A percentile compares a stretch with the other conserved stretches of the same genome.
Evolutionary conservation across 148 eudicot genomes (phyloP).

Genomic region (Camellia lanceoleosa): DNA sequence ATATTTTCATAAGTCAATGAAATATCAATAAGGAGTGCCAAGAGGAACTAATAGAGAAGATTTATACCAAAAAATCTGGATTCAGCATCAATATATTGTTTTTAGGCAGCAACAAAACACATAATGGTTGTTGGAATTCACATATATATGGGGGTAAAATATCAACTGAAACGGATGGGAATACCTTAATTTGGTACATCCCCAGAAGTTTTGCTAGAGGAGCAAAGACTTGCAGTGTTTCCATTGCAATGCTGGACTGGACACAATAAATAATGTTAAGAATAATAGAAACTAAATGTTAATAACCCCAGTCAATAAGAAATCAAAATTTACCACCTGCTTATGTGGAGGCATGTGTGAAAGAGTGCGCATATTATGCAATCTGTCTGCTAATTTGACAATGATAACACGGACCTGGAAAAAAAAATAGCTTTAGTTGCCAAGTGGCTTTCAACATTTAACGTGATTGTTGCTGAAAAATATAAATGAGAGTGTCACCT

Average conservation of each 20-base stretch:
- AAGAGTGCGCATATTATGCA: constrained; percentile 97
- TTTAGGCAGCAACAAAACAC: not conserved
- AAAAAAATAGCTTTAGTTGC: constrained; percentile 15
- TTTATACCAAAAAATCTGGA: not conserved
- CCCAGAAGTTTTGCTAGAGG: constrained; percentile 92
- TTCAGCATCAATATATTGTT: not conserved
- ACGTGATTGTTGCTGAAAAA: not conserved
- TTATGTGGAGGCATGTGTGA: constrained; percentile 94
- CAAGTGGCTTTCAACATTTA: not conserved
- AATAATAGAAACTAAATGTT: constrained; percentile 7
- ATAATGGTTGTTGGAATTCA: not conserved
- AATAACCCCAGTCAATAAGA: not conserved
- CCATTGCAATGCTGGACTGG: constrained; percentile 88
- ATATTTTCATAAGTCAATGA: not conserved
- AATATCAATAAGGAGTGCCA: not conserved
- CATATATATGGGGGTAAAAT: not conserved
- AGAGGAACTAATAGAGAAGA: not conserved
- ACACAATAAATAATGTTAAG: constrained; percentile 22
- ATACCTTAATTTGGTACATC: constrained; percentile 93
- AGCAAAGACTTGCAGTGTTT: constrained; percentile 95
- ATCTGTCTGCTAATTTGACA: constrained; percentile 92
- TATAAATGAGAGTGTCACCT: constrained; percentile 36
- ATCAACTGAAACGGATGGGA: constrained; percentile 1
- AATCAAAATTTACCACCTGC: constrained; percentile 49
- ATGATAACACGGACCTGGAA: constrained; percentile 90